Conservation (phyloP, 2,329 filamentous ascomycete genomes). For the Fusarium sp. region DNA sequence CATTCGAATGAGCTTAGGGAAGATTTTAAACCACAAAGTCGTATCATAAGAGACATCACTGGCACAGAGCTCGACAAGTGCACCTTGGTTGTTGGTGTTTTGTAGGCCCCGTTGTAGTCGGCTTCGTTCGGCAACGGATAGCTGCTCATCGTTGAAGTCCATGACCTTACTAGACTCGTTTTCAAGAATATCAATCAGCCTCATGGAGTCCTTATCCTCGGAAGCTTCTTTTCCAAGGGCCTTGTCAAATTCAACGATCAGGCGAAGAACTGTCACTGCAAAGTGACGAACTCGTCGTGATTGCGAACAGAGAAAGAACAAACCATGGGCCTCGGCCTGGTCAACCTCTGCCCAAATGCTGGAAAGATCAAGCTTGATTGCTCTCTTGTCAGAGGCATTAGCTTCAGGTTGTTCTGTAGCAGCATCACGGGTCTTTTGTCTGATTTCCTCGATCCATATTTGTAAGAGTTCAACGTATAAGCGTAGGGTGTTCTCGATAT, state of each 20-base stretch:
- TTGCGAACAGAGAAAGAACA: constrained; percentile 98
- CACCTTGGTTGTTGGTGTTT: constrained; percentile 84
- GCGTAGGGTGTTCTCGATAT: constrained; percentile 93
- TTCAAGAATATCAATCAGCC: constrained; percentile 93
- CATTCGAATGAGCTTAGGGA: constrained; percentile 92
- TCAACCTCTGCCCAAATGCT: constrained; percentile 94
- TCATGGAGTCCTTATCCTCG: constrained; percentile 70
- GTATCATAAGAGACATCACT: constrained; percentile 96
- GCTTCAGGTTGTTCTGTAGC: constrained; percentile 73
- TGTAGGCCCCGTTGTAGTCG: constrained; percentile 90
- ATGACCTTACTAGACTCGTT: constrained; percentile 89
- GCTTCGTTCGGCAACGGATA: constrained; percentile 92
- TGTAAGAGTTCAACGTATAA: constrained; percentile 93
- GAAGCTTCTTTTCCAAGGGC: constrained; percentile 78
- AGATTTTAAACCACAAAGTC: constrained; percentile 97
- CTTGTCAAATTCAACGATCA: constrained; percentile 93
- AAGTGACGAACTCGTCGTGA: constrained; percentile 89
- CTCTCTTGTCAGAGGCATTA: constrained; percentile 73
- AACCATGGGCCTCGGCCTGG: constrained; percentile 93
- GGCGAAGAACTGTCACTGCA: constrained; percentile 89
- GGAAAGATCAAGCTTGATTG: constrained; percentile 84
- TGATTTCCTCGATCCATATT: constrained; percentile 98
- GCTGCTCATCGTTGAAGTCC: constrained; percentile 90
- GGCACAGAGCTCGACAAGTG: constrained; percentile 91
- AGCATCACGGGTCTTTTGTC: constrained; percentile 82